These are phyloP conservation scores for Phialemoniopsis sp. DNA, from an alignment of 2,329 filamentous ascomycete genomes.

Conservation along the genomic window DNA sequence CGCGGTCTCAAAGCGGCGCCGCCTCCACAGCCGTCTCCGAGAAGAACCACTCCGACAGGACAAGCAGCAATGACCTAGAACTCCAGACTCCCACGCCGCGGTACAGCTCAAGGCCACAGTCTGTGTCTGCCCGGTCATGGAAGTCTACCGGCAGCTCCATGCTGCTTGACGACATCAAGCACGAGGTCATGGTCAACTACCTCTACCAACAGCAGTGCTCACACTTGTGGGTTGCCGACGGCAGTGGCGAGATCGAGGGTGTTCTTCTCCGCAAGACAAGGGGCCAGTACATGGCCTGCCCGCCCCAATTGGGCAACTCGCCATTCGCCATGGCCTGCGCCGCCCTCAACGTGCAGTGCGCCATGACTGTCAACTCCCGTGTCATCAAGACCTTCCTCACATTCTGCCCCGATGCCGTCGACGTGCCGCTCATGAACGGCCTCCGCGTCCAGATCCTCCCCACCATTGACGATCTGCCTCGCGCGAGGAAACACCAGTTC, in stretches of 20 bases:
- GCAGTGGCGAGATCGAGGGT: constrained; percentile 64
- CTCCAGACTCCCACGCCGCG: constrained; percentile 44
- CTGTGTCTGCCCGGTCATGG: constrained; percentile 43
- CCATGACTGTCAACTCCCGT: constrained; percentile 77
- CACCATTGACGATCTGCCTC: constrained; percentile 64
- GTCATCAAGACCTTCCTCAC: constrained; percentile 76
- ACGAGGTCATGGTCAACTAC: constrained; percentile 81
- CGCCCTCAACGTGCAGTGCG: constrained; percentile 69
- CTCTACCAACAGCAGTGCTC: constrained; percentile 76
- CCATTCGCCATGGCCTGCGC: constrained; percentile 60
- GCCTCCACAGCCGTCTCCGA: constrained; percentile 23
- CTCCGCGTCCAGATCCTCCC: constrained; percentile 74
- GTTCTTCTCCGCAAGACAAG: constrained; percentile 66
- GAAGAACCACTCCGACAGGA: constrained; percentile 22
- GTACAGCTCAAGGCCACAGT: constrained; percentile 47
- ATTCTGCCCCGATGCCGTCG: constrained; percentile 67
- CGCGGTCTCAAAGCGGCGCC: constrained; percentile 1
- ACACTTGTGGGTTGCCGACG: constrained; percentile 69
- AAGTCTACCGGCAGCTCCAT: constrained; percentile 44
- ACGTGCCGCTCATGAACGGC: constrained; percentile 73
- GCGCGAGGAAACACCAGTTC: constrained; percentile 74
- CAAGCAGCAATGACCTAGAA: constrained; percentile 36
- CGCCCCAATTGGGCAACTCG: constrained; percentile 58
- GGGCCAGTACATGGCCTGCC: constrained; percentile 70
- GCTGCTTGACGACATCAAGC: constrained; percentile 68